Evolutionary conservation across 257 asterid genomes (phyloP).

Genomic region (Buddleja alternifolia): DNA sequence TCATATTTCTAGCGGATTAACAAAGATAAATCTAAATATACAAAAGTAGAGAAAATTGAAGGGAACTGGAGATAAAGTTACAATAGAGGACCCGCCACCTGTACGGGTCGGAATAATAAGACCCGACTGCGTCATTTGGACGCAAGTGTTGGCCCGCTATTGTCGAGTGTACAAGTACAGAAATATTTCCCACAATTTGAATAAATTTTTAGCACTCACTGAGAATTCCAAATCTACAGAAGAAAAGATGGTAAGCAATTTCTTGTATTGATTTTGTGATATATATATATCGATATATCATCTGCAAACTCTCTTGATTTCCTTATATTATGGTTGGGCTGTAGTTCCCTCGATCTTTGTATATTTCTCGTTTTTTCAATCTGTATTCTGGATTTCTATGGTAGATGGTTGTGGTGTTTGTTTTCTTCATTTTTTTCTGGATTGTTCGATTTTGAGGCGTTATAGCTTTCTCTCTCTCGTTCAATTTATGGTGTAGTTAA

Average conservation of each 20-base stretch:
- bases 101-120: slow-evolving; percentile 20
- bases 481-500: slow-evolving; percentile 1
- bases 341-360: neutral
- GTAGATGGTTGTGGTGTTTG: slow-evolving; percentile 16
- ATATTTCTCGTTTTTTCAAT: neutral
- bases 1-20: no score
- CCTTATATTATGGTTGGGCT: slow-evolving; percentile 5
- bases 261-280: neutral
- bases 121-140: slow-evolving; percentile 35
- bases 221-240: slow-evolving; percentile 28
- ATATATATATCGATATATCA: neutral
- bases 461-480: neutral
- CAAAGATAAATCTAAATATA: no score
- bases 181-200: neutral
- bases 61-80: slow-evolving; percentile 5
- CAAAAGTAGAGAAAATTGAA: neutral
- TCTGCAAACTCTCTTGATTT: neutral
- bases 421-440: slow-evolving; percentile 4
- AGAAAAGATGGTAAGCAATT: slow-evolving; percentile 29
- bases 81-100: slow-evolving; percentile 18
- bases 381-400: neutral
- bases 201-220: neutral
- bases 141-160: slow-evolving; percentile 36
- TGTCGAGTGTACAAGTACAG: slow-evolving; percentile 10
- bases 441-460: neutral